Evolutionary conservation across 2,329 filamentous ascomycete genomes (phyloP).

Genomic region (Pestalotiopsis sp.): DNA sequence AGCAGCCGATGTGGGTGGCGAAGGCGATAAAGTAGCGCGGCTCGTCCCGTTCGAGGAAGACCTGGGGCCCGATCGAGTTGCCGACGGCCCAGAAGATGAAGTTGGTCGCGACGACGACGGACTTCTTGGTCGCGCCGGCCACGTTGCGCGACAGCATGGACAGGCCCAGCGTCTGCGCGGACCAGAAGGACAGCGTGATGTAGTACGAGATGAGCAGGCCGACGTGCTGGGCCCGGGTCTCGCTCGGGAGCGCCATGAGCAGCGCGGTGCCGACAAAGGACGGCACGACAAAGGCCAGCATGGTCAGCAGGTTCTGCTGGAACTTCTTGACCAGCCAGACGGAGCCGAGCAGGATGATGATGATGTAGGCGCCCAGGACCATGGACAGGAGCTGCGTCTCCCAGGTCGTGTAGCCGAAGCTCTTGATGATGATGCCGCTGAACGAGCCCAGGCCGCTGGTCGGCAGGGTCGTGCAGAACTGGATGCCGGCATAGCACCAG

Average conservation of each 20-base stretch:
- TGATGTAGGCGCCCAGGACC: conserved; percentile 76
- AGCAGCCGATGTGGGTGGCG: conserved; percentile 70
- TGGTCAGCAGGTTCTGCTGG: conserved; percentile 68
- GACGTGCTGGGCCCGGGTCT: conserved; percentile 59
- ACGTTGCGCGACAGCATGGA: conserved; percentile 72
- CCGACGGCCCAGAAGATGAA: conserved; percentile 64
- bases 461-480: conserved; percentile 73
- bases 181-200: conserved; percentile 78
- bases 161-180: conserved; percentile 68
- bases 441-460: conserved; percentile 75
- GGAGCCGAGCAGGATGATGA: conserved; percentile 67
- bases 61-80: conserved; percentile 54
- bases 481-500: conserved; percentile 67
- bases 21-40: conserved; percentile 73
- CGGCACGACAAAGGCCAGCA: conserved; percentile 68
- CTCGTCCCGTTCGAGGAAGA: conserved; percentile 62
- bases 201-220: conserved; percentile 76
- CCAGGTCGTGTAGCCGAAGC: conserved; percentile 66
- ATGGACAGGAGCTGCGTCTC: conserved; percentile 76
- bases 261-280: conserved; percentile 74
- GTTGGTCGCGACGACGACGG: conserved; percentile 67
- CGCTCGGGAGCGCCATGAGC: conserved; percentile 68
- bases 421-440: conserved; percentile 72
- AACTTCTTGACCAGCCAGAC: conserved; percentile 71
- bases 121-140: conserved; percentile 75